phyloP scores from a whole-genome alignment of 2,329 filamentous ascomycete species.

The Helotiales sp. region DNA sequence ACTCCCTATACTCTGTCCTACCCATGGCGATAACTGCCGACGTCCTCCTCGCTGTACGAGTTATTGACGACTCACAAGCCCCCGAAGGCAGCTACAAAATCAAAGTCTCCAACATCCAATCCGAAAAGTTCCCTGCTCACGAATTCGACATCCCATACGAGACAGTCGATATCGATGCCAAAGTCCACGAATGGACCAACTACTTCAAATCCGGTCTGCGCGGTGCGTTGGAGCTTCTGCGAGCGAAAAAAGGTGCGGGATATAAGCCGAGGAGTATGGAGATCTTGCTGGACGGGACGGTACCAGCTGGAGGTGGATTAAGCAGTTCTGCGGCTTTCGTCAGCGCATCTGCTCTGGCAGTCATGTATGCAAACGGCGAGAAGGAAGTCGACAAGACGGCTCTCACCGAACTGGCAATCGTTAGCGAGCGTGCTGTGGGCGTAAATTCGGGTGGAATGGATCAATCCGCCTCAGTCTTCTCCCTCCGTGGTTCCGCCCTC shows the following conservation, averaged over 20 bases:
- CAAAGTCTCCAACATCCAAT: slow-evolving; percentile 79
- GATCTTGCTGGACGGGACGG: slow-evolving; percentile 86
- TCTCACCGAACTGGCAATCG: slow-evolving; percentile 89
- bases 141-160: slow-evolving; percentile 73
- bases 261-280: slow-evolving; percentile 81
- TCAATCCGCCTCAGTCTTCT: slow-evolving; percentile 94
- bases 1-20: slow-evolving; percentile 93
- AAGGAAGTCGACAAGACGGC: slow-evolving; percentile 84
- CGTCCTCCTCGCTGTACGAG: slow-evolving; percentile 79
- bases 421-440: slow-evolving; percentile 90
- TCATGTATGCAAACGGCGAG: slow-evolving; percentile 84
- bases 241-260: slow-evolving; percentile 62
- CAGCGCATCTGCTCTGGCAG: slow-evolving; percentile 85
- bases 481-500: slow-evolving; percentile 80
- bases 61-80: slow-evolving; percentile 52
- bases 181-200: slow-evolving; percentile 92
- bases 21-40: slow-evolving; percentile 96
- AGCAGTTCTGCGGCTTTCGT: slow-evolving; percentile 95
- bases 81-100: slow-evolving; percentile 65
- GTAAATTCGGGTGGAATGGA: slow-evolving; percentile 99
- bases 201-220: slow-evolving; percentile 94
- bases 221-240: slow-evolving; percentile 79
- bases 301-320: slow-evolving; percentile 89
- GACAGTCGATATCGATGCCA: slow-evolving; percentile 80
- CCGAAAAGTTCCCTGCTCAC: slow-evolving; percentile 73